Evolutionary conservation across 306 rosid genomes (phyloP).

Genomic region (Boehmeria nivea): DNA sequence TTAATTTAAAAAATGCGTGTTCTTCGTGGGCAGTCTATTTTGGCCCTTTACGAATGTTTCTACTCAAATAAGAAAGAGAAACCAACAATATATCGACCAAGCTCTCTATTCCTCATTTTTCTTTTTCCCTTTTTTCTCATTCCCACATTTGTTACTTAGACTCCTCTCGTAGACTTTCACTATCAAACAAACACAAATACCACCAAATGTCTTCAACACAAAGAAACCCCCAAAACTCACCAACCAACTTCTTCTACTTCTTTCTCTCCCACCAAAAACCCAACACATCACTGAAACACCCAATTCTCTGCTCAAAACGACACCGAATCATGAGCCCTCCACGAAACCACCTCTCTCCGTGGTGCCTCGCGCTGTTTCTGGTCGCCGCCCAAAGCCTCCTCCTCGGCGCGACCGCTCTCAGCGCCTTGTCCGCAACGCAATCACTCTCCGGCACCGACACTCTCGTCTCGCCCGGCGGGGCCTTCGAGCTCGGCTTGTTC

Average conservation of each 20-base stretch:
- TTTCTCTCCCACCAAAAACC: conserved; percentile 4
- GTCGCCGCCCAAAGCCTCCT: neutral
- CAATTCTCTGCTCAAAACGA: conserved; percentile 21
- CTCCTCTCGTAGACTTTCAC: neutral
- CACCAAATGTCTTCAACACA: conserved; percentile 14
- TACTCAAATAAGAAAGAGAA: neutral
- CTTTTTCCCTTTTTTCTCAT: conserved; percentile 17
- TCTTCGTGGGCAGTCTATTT: neutral
- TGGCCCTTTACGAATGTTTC: neutral
- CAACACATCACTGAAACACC: conserved; percentile 8
- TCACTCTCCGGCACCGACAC: conserved; percentile 36
- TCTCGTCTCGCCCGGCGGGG: conserved; percentile 33
- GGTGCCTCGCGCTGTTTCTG: no score
- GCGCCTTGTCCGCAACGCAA: conserved; percentile 41
- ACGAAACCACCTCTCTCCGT: neutral
- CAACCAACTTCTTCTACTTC: no score
- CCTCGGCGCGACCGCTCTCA: conserved; percentile 23
- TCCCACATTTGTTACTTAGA: neutral
- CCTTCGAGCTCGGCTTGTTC: conserved; percentile 58
- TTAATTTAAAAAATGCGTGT: neutral
- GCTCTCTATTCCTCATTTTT: neutral
- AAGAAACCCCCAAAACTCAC: conserved; percentile 21
- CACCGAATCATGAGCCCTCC: conserved; percentile 9
- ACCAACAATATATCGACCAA: no score
- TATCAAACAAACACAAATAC: no score